Evolutionary conservation across 257 asterid genomes (phyloP).

Genomic region (Eucommia ulmoides): DNA sequence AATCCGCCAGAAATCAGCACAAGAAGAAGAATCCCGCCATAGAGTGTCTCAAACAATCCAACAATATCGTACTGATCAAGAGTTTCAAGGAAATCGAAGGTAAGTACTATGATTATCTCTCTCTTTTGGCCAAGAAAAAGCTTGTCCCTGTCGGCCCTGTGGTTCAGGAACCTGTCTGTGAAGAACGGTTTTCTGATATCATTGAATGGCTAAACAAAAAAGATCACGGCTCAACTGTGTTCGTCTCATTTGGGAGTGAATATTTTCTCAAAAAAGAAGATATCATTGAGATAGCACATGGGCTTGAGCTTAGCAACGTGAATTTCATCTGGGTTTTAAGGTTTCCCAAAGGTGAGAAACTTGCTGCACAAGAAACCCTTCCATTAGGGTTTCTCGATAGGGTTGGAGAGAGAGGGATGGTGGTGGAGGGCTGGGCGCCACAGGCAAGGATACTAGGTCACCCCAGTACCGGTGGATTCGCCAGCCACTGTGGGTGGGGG

Average conservation of each 20-base stretch:
- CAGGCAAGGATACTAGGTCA: constrained; percentile 18
- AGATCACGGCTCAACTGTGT: constrained; percentile 22
- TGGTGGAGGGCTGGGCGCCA: constrained; percentile 31
- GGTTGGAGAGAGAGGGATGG: constrained; percentile 20
- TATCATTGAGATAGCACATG: constrained; percentile 31
- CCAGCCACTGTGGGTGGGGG: constrained; percentile 43
- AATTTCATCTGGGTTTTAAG: constrained; percentile 47
- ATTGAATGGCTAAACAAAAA: constrained; percentile 36
- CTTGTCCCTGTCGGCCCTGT: constrained; percentile 24
- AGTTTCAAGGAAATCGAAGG: constrained; percentile 30
- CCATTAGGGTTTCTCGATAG: constrained; percentile 27
- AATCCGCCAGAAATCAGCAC: not conserved
- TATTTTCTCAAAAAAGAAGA: constrained; percentile 31
- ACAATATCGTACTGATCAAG: constrained; percentile 16
- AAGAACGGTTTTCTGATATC: constrained; percentile 6
- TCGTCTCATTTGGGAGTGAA: constrained; percentile 50
- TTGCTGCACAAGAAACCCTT: constrained; percentile 14
- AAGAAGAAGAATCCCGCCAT: constrained; percentile 17
- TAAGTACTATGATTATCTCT: constrained; percentile 29
- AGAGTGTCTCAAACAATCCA: not conserved
- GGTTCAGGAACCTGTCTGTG: not conserved
- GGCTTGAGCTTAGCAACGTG: constrained; percentile 33
- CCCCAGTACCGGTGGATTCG: constrained; percentile 23
- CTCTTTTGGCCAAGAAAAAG: not conserved
- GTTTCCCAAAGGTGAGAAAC: constrained; percentile 21